These are phyloP conservation scores for Cantharellus cinnabarinus DNA, from an alignment of 768 basidiomycete species.

Conservation along the genomic window DNA sequence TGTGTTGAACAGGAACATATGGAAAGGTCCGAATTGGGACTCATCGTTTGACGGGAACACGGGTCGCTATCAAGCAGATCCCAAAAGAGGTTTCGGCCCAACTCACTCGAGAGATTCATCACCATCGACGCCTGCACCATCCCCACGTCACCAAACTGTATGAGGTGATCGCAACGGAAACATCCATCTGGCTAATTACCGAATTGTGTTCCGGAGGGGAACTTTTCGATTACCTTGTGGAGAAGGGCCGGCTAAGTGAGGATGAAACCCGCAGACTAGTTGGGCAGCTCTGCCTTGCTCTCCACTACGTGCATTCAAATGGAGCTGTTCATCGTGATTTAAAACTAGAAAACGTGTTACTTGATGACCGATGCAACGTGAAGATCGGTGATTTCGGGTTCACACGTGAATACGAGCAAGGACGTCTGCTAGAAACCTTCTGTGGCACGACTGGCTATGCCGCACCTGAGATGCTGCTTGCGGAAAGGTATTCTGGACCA, in stretches of 20 bases:
- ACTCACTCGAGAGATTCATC: conserved; percentile 93
- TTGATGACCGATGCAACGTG: conserved; percentile 78
- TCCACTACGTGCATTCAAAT: conserved; percentile 79
- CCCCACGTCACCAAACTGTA: conserved; percentile 89
- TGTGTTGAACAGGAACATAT: conserved; percentile 48
- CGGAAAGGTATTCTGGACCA: conserved; percentile 75
- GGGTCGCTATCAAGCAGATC: conserved; percentile 95
- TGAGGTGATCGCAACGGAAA: conserved; percentile 95
- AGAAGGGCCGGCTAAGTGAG: conserved; percentile 74
- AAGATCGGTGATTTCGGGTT: conserved; percentile 94
- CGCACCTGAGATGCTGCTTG: conserved; percentile 77
- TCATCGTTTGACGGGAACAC: conserved; percentile 75
- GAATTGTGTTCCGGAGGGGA: conserved; percentile 96
- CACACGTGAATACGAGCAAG: conserved; percentile 73
- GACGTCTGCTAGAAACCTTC: conserved; percentile 69
- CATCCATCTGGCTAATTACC: conserved; percentile 88
- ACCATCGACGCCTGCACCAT: conserved; percentile 91
- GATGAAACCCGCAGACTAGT: conserved; percentile 75
- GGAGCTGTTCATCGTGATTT: conserved; percentile 93
- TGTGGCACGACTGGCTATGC: conserved; percentile 87
- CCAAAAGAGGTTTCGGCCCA: conserved; percentile 82
- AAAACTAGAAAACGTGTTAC: conserved; percentile 84
- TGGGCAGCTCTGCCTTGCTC: conserved; percentile 86
- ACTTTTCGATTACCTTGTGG: conserved; percentile 92
- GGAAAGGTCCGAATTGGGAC: conserved; percentile 90